Percentiles rank a stretch among this genome's conserved stretches.
phyloP scores from a whole-genome alignment of 2,329 filamentous ascomycete species.

The Pseudopyricularia cyperi region DNA sequence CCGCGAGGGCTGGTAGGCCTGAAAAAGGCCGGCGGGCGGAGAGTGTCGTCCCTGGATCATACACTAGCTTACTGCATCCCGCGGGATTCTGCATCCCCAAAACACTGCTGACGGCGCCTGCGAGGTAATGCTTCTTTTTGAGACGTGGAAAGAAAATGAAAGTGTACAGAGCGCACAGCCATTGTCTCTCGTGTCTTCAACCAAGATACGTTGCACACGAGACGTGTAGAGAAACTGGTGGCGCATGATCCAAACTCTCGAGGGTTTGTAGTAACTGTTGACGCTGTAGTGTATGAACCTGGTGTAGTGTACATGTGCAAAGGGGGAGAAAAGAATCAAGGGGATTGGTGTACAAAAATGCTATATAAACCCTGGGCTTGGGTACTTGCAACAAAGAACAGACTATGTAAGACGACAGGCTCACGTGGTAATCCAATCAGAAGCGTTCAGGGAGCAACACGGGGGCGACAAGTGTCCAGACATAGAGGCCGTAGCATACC shows the following conservation, averaged over 20 bases:
- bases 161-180: background rate
- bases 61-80: background rate
- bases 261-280: background rate
- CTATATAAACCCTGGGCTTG: background rate
- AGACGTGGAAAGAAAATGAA: background rate
- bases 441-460: slow-evolving; percentile 78
- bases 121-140: background rate
- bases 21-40: background rate
- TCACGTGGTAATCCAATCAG: slow-evolving; percentile 27
- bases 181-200: too few species aligned
- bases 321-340: background rate
- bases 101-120: background rate
- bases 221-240: too few species aligned
- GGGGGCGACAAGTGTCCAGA: slow-evolving; percentile 84
- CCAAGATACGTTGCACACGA: too few species aligned
- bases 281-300: background rate
- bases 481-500: slow-evolving; percentile 90
- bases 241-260: too few species aligned
- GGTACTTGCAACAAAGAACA: background rate
- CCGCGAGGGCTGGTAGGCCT: background rate
- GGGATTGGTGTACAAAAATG: background rate
- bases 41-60: background rate
- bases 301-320: background rate
- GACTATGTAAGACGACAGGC: background rate
- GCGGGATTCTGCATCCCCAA: background rate